Evolutionary conservation across 305 asterid species (phyloP).

Genomic region (Caryopteris hybrid): DNA sequence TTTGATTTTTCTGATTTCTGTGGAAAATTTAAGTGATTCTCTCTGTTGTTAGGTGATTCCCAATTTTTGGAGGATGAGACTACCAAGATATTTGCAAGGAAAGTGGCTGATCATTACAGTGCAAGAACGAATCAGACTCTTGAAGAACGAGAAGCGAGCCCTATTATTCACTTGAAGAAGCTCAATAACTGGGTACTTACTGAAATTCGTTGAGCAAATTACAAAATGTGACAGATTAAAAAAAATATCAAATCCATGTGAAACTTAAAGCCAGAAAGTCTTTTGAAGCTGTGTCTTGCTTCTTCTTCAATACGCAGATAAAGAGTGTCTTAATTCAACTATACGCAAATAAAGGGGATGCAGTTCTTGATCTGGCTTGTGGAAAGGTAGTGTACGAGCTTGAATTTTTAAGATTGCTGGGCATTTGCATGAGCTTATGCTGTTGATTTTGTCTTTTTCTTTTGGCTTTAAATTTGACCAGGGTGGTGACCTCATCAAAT

Average conservation of each 20-base stretch:
- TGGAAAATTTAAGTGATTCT: neutral
- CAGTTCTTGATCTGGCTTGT: conserved; percentile 94
- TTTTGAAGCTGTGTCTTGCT: neutral
- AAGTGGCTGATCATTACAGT: conserved; percentile 97
- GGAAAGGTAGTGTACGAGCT: conserved; percentile 64
- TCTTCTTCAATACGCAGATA: conserved; percentile 47
- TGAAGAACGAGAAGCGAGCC: conserved; percentile 67
- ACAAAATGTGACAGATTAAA: neutral
- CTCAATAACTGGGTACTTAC: conserved; percentile 48
- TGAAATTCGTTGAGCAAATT: neutral
- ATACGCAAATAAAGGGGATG: conserved; percentile 74
- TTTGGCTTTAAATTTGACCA: conserved; percentile 27
- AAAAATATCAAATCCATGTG: neutral
- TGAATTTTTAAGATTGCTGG: neutral
- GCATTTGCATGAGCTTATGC: neutral
- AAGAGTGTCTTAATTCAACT: conserved; percentile 92
- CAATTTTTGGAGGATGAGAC: conserved; percentile 72
- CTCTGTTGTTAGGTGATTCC: conserved; percentile 43
- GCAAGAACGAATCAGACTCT: conserved; percentile 91
- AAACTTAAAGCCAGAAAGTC: neutral
- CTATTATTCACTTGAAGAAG: conserved; percentile 52
- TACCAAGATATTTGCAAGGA: conserved; percentile 66
- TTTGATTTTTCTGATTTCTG: neutral
- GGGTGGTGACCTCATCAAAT: conserved; percentile 98
- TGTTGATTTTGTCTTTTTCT: neutral